Evolutionary conservation across 352 stramenopile genomes (phyloP), one percentile per base, ranked within the genome.

Genomic region (Blastocystis sp.): DNA sequence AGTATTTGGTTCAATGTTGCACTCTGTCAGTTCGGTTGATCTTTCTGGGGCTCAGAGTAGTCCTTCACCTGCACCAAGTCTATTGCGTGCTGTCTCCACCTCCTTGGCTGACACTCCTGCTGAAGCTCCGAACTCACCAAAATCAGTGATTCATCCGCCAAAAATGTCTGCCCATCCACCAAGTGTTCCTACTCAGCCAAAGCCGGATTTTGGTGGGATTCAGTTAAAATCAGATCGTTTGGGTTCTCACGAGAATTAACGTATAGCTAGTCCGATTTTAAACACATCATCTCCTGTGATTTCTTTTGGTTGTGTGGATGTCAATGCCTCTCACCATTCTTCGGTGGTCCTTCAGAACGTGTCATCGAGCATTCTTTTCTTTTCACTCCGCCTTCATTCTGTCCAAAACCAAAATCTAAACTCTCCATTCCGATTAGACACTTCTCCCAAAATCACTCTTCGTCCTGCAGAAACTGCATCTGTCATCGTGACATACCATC

Each of bases 241-340:
- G 29, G 29, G 29, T 34, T 59, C 20, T 2, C 50, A 1, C 50
- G 50, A 1, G 50, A 59, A 59, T 59, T n/a, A 59, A 59, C 50
- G 50, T n/a, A 13, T n/a, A 59, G 50, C 50, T 59, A n/a, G 50
- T 59, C 50, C 50, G 11, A 13, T 59, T 59, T 59, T 59, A 59
- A 59, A 59, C 50, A 59, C 50, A n/a, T 73, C 53, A 26, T 64
- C 73, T 6, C 73, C 73, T 8, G 50, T 84, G n/a, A 29, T 56
- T 9, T 50, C 73, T 3, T 84, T 84, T 43, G 73, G 73, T 7
- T 84, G 73, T 43, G 73, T 84, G 56, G 54, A 84, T 43, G 15
- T 84, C 23, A 29, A 84, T n/a, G 34, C 53, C 4, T 23, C 37
- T 1, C 18, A 18, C 11, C 18, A 66, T 13, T 11, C 5, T 15